Evolutionary conservation across 345 rosid species (phyloP).

Genomic region (Lumnitzera littorea): DNA sequence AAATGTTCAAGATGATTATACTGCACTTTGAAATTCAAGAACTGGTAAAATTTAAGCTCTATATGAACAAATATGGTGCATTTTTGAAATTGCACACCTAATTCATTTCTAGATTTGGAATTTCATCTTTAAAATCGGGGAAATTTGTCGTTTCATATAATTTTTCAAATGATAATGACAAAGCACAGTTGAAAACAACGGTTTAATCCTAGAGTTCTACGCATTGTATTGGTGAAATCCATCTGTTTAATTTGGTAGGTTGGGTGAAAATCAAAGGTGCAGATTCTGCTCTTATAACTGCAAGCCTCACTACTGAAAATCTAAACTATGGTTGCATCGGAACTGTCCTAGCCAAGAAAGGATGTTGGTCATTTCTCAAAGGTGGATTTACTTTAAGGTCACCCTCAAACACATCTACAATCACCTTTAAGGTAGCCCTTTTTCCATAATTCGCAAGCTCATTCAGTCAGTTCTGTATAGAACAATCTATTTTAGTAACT

Average conservation of each 20-base stretch:
- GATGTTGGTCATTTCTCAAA: conserved; percentile 96
- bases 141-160: neutral
- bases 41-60: no score
- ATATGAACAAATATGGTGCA: no score
- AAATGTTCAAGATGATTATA: no score
- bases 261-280: conserved; percentile 65
- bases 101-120: no score
- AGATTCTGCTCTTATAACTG: conserved; percentile 40
- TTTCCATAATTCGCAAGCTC: neutral
- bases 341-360: conserved; percentile 47
- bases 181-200: neutral
- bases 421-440: conserved; percentile 44
- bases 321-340: conserved; percentile 44
- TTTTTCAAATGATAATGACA: neutral
- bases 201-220: neutral
- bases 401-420: conserved; percentile 33
- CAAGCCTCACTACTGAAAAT: conserved; percentile 52
- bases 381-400: conserved; percentile 69
- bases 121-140: neutral
- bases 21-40: no score
- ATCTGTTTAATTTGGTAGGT: conserved; percentile 16
- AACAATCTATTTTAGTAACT: neutral
- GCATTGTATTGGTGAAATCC: neutral
- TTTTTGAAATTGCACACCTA: no score
- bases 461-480: neutral